phyloP scores from a whole-genome alignment of 1,284 basidiomycete genomes.

The Pulveroboletus ridleyi region DNA sequence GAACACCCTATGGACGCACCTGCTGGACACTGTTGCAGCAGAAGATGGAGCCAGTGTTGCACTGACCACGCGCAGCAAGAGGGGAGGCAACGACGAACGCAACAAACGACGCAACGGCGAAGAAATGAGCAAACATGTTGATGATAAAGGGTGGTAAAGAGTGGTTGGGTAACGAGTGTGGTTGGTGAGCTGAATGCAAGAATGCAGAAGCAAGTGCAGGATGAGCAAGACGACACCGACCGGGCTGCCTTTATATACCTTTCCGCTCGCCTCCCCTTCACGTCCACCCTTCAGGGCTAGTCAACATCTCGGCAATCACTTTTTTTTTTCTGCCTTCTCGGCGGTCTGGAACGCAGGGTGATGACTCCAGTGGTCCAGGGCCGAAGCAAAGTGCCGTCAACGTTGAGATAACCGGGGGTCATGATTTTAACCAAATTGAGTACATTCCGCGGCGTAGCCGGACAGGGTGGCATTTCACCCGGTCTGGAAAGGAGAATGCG shows the following conservation, averaged over 20 bases:
- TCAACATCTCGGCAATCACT: background rate
- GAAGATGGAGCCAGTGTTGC: conserved; percentile 16
- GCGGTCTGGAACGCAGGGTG: conserved; percentile 12
- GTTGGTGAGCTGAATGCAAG: conserved; percentile 8
- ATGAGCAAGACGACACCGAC: background rate
- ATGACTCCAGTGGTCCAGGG: too few species aligned
- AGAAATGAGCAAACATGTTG: conserved; percentile 31
- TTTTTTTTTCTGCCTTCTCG: conserved; percentile 9
- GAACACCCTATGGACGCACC: background rate
- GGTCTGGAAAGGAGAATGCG: too few species aligned
- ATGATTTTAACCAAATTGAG: too few species aligned
- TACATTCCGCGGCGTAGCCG: too few species aligned
- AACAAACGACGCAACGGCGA: conserved; percentile 28
- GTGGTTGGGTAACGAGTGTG: conserved; percentile 22
- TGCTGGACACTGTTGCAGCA: conserved; percentile 23
- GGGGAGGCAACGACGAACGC: conserved; percentile 22
- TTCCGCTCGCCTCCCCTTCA: background rate
- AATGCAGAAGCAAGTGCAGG: conserved; percentile 1
- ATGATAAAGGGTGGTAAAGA: conserved; percentile 3
- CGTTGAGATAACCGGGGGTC: too few species aligned
- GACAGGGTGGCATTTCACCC: too few species aligned
- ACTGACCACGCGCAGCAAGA: conserved; percentile 15
- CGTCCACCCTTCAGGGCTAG: background rate
- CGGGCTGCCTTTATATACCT: conserved; percentile 20
- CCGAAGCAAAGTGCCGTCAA: too few species aligned